Percentiles rank a stretch among this genome's conserved stretches.
These are phyloP conservation scores for Rhipidocladum racemiflorum DNA, from an alignment of 176 grass and related monocot species.

Conservation along the genomic window DNA sequence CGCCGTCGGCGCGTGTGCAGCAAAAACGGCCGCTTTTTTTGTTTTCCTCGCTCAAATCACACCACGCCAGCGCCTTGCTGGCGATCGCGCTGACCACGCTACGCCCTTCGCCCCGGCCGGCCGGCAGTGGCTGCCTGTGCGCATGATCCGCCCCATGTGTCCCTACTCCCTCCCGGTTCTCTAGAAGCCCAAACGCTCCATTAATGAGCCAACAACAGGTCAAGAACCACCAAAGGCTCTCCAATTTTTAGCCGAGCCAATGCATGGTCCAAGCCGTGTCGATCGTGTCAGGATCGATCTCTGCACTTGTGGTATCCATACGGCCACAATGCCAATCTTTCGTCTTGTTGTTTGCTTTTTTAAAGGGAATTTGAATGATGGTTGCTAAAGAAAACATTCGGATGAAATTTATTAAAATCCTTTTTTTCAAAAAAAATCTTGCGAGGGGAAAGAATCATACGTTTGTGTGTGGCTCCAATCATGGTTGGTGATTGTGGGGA, in stretches of 20 bases:
- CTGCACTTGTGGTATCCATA: not conserved
- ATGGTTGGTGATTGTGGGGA: conserved; percentile 25
- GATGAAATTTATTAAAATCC: too few relatives aligned
- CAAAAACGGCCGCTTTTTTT: not conserved
- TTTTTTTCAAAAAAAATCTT: too few relatives aligned
- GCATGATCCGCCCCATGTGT: not conserved
- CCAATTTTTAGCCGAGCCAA: not conserved
- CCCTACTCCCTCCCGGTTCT: not conserved
- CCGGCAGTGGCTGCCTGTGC: not conserved
- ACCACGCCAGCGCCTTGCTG: not conserved
- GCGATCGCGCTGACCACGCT: not conserved
- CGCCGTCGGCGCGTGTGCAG: not conserved
- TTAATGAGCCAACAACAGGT: not conserved
- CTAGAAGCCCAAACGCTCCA: not conserved
- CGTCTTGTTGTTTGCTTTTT: too few relatives aligned
- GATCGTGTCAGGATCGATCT: not conserved
- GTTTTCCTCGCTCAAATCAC: not conserved
- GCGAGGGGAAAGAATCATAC: too few relatives aligned
- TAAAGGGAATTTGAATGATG: too few relatives aligned
- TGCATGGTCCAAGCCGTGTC: not conserved
- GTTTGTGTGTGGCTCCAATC: not conserved
- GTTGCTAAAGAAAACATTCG: too few relatives aligned
- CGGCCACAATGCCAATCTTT: too few relatives aligned
- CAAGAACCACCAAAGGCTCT: not conserved
- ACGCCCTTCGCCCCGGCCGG: not conserved